These are phyloP conservation scores for Vitis rotundifolia DNA, from an alignment of 164 flowering plant species.

Conservation along the genomic window DNA sequence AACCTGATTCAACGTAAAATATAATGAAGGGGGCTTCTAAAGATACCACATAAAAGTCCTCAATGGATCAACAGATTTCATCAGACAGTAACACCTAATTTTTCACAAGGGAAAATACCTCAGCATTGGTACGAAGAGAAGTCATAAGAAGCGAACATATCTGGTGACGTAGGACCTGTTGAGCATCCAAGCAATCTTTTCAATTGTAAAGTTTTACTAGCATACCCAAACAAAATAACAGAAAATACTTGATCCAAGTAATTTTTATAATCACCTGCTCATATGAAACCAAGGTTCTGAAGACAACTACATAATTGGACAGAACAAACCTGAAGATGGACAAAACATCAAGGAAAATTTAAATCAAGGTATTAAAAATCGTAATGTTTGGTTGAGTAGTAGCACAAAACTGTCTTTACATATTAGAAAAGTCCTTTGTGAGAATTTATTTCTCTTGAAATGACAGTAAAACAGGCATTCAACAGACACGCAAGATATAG, in stretches of 20 bases:
- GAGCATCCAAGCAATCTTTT: conserved; percentile 11
- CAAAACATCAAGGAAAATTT: conserved; percentile 3
- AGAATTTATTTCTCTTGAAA: too few relatives aligned
- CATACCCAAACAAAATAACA: conserved; percentile 1
- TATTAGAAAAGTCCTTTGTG: background rate
- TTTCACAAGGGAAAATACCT: conserved; percentile 49
- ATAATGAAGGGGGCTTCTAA: background rate
- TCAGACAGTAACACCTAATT: background rate
- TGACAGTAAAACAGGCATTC: too few relatives aligned
- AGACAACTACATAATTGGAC: conserved; percentile 80
- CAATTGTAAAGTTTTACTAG: conserved; percentile 11
- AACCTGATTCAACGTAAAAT: conserved; percentile 43
- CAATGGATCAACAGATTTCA: background rate
- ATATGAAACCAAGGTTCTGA: conserved; percentile 69
- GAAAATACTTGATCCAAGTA: background rate
- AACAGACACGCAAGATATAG: too few relatives aligned
- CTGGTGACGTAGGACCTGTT: conserved; percentile 86
- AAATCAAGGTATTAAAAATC: background rate
- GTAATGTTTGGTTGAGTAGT: background rate
- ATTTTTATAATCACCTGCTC: conserved; percentile 64
- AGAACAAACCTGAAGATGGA: conserved; percentile 71
- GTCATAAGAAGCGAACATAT: conserved; percentile 99
- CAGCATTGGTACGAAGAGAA: conserved; percentile 86
- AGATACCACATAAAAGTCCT: background rate
- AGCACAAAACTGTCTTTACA: background rate